A percentile compares a stretch with the other conserved stretches of the same genome.
Evolutionary conservation across 768 basidiomycete genomes (phyloP).

Genomic region (Lactarius deliciosus): DNA sequence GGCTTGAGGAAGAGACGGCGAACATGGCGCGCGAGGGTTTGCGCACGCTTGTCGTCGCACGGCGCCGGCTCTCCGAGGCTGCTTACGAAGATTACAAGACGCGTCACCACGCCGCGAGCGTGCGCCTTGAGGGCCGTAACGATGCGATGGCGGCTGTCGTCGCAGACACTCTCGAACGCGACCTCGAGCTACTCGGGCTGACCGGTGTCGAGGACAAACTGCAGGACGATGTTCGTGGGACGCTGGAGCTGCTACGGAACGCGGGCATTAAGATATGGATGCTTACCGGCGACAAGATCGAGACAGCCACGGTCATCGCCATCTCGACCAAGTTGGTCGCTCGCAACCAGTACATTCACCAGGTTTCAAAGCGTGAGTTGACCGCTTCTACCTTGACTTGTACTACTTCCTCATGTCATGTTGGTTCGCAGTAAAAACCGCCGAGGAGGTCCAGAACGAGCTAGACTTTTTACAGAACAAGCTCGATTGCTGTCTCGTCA

Average conservation of each 20-base stretch:
- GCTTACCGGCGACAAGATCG: constrained; percentile 99
- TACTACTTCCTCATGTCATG: neutral
- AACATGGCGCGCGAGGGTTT: constrained; percentile 98
- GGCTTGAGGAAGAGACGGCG: constrained; percentile 97
- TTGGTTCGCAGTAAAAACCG: constrained; percentile 65
- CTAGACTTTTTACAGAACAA: constrained; percentile 94
- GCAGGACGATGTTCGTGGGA: constrained; percentile 94
- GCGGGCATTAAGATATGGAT: constrained; percentile 99
- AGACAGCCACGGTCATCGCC: constrained; percentile 97
- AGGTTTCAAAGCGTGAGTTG: constrained; percentile 81
- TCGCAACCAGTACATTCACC: constrained; percentile 96
- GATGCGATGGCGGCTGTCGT: constrained; percentile 80
- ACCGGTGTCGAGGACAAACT: constrained; percentile 99
- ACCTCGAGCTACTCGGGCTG: constrained; percentile 87
- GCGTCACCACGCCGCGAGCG: constrained; percentile 72
- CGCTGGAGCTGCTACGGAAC: constrained; percentile 88
- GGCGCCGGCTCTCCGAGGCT: constrained; percentile 70
- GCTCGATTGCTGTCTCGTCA: constrained; percentile 95
- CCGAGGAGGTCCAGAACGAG: constrained; percentile 80
- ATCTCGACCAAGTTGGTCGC: constrained; percentile 96
- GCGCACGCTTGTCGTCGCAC: constrained; percentile 88
- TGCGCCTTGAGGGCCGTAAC: constrained; percentile 74
- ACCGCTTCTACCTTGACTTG: constrained; percentile 23
- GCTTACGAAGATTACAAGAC: constrained; percentile 73
- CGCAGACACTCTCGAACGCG: constrained; percentile 74